These are phyloP conservation scores for Arabidopsis suecica DNA, from an alignment of 345 rosid species.

Conservation along the genomic window DNA sequence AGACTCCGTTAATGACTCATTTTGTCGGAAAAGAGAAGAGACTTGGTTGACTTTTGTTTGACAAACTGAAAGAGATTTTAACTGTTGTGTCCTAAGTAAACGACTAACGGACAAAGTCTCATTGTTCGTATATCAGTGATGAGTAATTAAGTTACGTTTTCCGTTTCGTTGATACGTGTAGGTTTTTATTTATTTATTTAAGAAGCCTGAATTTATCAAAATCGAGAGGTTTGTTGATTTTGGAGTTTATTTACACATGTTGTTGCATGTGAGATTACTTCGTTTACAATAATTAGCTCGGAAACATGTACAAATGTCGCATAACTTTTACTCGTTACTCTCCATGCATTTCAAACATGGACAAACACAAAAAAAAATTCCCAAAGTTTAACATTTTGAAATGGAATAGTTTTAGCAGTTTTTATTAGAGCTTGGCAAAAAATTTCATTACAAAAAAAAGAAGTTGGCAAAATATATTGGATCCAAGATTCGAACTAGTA, in stretches of 20 bases:
- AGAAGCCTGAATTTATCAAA: slow-evolving; percentile 1
- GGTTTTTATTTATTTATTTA: not conserved
- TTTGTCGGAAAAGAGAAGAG: slow-evolving; percentile 29
- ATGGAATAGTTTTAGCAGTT: too few species aligned
- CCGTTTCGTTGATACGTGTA: slow-evolving; percentile 1
- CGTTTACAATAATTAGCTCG: not conserved
- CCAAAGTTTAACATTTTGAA: too few species aligned
- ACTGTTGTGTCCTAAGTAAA: slow-evolving; percentile 32
- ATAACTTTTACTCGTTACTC: not conserved
- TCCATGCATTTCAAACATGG: not conserved
- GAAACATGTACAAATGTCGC: not conserved
- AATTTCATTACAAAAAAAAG: too few species aligned
- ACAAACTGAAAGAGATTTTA: not conserved
- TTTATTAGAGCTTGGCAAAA: too few species aligned
- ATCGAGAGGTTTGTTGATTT: not conserved
- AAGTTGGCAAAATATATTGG: too few species aligned
- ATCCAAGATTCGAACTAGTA: too few species aligned
- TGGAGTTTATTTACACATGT: not conserved
- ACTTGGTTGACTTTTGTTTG: slow-evolving; percentile 28
- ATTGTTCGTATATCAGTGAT: slow-evolving; percentile 1
- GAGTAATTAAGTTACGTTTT: not conserved
- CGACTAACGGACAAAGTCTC: slow-evolving; percentile 27
- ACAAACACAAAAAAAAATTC: too few species aligned
- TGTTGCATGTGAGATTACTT: not conserved
- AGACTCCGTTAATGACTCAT: slow-evolving; percentile 33